Conservation (phyloP, 2,329 filamentous ascomycete genomes). For the Colletotrichum sp. region DNA sequence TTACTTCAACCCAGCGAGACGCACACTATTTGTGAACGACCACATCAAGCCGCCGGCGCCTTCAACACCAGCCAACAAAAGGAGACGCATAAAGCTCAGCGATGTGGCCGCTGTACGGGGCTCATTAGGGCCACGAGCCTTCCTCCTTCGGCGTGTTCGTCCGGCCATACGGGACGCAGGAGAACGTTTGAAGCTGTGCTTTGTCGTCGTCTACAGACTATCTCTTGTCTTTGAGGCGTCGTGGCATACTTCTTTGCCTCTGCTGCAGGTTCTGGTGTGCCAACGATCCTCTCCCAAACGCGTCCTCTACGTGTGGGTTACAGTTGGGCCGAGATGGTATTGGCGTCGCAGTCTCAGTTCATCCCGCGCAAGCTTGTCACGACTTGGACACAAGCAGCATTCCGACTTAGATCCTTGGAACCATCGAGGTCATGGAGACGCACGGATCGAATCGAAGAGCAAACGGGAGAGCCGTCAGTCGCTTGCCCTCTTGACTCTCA, state of each 20-base stretch:
- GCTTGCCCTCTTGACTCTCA: background rate
- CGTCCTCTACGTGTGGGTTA: background rate
- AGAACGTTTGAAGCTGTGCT: background rate
- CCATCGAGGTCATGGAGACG: background rate
- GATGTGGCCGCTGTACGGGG: background rate
- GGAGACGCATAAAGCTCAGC: background rate
- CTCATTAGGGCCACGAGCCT: background rate
- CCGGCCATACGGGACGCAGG: background rate
- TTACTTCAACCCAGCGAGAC: too few relatives aligned
- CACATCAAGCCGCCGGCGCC: too few relatives aligned
- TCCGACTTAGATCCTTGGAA: background rate
- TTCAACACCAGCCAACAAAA: background rate
- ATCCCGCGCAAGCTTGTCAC: background rate
- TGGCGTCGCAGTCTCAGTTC: background rate
- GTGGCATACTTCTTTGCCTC: background rate
- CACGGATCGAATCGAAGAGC: background rate
- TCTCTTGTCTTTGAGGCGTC: background rate
- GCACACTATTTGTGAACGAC: too few relatives aligned
- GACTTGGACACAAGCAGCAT: background rate
- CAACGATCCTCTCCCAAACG: background rate
- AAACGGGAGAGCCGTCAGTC: background rate
- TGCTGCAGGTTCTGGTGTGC: background rate
- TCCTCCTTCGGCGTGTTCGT: background rate
- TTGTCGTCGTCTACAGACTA: background rate
- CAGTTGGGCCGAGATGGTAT: background rate